Conservation (phyloP, 805 yeast genomes). For the Starmerella bombi region DNA sequence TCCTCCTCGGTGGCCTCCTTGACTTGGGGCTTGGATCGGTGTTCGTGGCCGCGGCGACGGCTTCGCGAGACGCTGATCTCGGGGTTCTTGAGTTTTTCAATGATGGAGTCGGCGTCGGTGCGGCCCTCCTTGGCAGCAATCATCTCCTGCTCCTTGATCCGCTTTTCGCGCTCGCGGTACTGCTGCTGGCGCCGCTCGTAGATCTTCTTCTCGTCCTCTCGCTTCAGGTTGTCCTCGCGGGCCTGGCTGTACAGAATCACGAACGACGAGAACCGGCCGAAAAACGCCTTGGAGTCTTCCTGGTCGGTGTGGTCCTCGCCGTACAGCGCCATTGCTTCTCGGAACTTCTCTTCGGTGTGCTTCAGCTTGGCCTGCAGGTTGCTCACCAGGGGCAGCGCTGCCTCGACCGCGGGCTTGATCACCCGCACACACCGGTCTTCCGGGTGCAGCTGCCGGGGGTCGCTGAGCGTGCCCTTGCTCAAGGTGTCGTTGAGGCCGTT, state of each 20-base stretch:
- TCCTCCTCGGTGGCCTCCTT: too few species aligned
- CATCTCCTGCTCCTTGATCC: slow-evolving; percentile 17
- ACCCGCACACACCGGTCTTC: slow-evolving; percentile 53
- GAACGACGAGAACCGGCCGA: slow-evolving; percentile 67
- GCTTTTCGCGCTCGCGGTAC: slow-evolving; percentile 14
- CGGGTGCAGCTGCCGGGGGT: slow-evolving; percentile 67
- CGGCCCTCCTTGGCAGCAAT: slow-evolving; percentile 16
- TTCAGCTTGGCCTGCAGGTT: slow-evolving; percentile 50
- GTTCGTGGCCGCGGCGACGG: slow-evolving; percentile 70
- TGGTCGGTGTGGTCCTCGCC: slow-evolving; percentile 80
- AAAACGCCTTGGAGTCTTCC: slow-evolving; percentile 53
- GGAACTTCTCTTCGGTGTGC: slow-evolving; percentile 51
- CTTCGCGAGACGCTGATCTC: slow-evolving; percentile 58
- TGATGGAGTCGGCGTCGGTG: slow-evolving; percentile 68
- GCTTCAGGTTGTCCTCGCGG: slow-evolving; percentile 58
- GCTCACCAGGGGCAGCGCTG: slow-evolving; percentile 58
- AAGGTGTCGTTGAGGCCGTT: slow-evolving; percentile 61
- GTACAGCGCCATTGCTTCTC: slow-evolving; percentile 60
- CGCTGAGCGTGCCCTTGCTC: slow-evolving; percentile 74
- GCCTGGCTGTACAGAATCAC: slow-evolving; percentile 68
- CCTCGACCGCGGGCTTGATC: slow-evolving; percentile 54
- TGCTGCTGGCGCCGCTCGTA: slow-evolving; percentile 60
- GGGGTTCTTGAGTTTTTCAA: slow-evolving; percentile 74
- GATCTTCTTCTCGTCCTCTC: slow-evolving; percentile 70
- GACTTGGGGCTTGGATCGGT: too few species aligned